Base-by-base conservation (phyloP, 2,329 filamentous ascomycete species). In the Pseudonectria buxi region DNA sequence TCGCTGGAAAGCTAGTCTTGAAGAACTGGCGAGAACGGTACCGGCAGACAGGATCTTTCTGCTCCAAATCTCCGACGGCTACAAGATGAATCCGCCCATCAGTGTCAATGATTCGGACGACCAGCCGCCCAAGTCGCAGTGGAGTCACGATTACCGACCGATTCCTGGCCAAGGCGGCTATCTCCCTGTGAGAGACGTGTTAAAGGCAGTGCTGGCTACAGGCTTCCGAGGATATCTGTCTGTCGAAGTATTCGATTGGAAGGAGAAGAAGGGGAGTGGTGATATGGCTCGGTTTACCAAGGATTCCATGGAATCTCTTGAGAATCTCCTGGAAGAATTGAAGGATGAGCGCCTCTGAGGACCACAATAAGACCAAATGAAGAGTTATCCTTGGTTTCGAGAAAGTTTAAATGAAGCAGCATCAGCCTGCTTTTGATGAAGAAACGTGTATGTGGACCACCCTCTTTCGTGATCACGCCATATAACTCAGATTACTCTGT, bases 41-140 rank as follows among this genome's bases (percentile, higher is more conserved):
- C 80, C 82, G 0, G 60, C 69, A 0, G 76, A 83, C 2, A 87
- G 83, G 63, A 86, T 89, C 26, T 88, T 75, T 53, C 62, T 88
- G 0, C 56, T 89, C 3, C 84, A 89, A 54, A 79, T 89, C 35
- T 82, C 75, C 3, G 84, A 90, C 54, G 85, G 78, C 1, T 88
- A 87, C 53, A 76, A 71, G 46, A 69, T 77, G 26, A 62, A 66
- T 1, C 60, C 67, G 4, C 78, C 81, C 0, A 53, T 88, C 5
- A 57, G 67, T 14, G 57, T 71, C 29, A 49, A 56, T 0, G 67
- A 74, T 24, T 62, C 71, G 15, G 58, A 63, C 6, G 80, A 78
- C 0, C 48, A 80, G 28, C 59, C 78, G 22, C 77, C 83, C 0
- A 64, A 80, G 24, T 79, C 72, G 0, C 63, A 72, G 24, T 89